A percentile compares a stretch with the other conserved stretches of the same genome.
Evolutionary conservation across 768 basidiomycete species (phyloP).

Genomic region (Chalciporus chontae): DNA sequence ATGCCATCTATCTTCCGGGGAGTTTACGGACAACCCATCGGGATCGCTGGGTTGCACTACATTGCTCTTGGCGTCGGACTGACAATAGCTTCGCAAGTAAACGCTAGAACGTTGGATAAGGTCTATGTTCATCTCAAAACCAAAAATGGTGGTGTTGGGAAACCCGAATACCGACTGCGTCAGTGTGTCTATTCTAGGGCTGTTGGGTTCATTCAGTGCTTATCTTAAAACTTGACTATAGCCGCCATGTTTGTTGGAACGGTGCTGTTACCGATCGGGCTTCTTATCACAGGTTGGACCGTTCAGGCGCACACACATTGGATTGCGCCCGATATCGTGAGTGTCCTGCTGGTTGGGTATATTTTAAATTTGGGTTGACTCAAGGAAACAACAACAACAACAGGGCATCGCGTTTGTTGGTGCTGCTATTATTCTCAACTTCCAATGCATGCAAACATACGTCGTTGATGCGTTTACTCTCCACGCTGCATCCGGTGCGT

Average conservation of each 20-base stretch:
- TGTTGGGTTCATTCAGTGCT: neutral
- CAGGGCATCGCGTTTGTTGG: conserved; percentile 59
- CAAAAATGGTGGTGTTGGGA: conserved; percentile 51
- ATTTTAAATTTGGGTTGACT: neutral
- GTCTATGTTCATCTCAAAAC: conserved; percentile 48
- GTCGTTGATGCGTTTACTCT: conserved; percentile 64
- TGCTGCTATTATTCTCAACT: conserved; percentile 54
- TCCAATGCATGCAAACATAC: conserved; percentile 65
- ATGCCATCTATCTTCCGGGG: conserved; percentile 56
- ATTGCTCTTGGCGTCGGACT: conserved; percentile 71
- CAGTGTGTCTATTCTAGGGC: conserved; percentile 19
- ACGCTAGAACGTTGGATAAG: conserved; percentile 54
- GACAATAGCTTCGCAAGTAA: conserved; percentile 46
- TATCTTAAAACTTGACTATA: conserved; percentile 21
- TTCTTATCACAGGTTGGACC: conserved; percentile 71
- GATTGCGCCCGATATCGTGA: conserved; percentile 67
- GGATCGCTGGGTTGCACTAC: conserved; percentile 67
- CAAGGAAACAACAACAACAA: conserved; percentile 6
- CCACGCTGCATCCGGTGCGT: conserved; percentile 62
- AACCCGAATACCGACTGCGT: conserved; percentile 54
- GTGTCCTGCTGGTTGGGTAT: conserved; percentile 9
- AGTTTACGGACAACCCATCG: conserved; percentile 50
- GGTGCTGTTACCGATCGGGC: conserved; percentile 58
- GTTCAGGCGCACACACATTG: conserved; percentile 57
- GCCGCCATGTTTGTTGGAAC: conserved; percentile 60